These are phyloP conservation scores for Mucor mucedo DNA, from an alignment of 371 early-diverging fungal genomes.

Conservation along the genomic window DNA sequence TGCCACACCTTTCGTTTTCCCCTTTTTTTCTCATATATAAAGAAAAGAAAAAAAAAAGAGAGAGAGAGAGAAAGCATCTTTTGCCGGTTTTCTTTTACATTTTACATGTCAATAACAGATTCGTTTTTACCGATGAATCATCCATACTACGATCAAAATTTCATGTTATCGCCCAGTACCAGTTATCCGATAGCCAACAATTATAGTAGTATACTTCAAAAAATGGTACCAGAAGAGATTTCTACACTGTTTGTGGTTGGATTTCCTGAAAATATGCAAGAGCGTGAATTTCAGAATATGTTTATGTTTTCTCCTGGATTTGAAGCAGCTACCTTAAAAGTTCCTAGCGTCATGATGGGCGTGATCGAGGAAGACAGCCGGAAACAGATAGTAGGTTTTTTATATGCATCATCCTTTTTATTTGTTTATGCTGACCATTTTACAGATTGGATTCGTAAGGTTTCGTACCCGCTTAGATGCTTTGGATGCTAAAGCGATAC, in stretches of 20 bases:
- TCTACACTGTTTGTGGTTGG: constrained; percentile 96
- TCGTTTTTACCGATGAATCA: constrained; percentile 10
- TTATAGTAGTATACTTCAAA: background rate
- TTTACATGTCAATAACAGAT: background rate
- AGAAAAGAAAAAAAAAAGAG: no score
- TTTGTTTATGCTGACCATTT: background rate
- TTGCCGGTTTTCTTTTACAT: no score
- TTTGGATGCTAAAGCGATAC: constrained; percentile 79
- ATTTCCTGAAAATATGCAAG: constrained; percentile 94
- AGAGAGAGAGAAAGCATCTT: no score
- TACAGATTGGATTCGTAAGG: constrained; percentile 90
- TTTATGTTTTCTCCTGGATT: constrained; percentile 93
- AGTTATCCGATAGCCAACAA: constrained; percentile 4
- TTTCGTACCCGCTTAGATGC: constrained; percentile 88
- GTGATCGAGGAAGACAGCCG: constrained; percentile 46
- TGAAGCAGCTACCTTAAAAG: constrained; percentile 90
- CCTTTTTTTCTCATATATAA: no score
- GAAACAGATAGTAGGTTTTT: constrained; percentile 82
- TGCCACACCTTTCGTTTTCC: no score
- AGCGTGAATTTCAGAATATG: constrained; percentile 96
- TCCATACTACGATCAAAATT: background rate
- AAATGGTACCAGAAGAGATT: constrained; percentile 55
- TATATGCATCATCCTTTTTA: no score
- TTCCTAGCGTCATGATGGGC: constrained; percentile 51
- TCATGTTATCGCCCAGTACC: constrained; percentile 7